Evolutionary conservation across 2,329 filamentous ascomycete genomes (phyloP).

Genomic region (Pseudogymnoascus sp.): DNA sequence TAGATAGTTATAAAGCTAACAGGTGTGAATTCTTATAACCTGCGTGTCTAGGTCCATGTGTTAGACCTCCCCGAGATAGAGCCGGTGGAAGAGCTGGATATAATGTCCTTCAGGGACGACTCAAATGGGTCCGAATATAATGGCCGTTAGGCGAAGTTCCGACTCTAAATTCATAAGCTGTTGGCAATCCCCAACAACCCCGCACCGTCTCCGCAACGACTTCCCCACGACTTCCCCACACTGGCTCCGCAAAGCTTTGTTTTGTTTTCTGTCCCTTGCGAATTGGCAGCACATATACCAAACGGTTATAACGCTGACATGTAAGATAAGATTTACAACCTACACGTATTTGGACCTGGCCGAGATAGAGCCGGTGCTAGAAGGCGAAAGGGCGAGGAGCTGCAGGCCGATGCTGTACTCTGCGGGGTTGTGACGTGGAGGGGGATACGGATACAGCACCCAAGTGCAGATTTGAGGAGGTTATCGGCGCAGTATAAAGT

Average conservation of each 20-base stretch:
- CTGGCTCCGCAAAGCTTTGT: background rate
- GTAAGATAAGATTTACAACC: background rate
- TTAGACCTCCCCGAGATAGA: background rate
- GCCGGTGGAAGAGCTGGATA: background rate
- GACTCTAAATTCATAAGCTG: background rate
- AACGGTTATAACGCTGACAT: background rate
- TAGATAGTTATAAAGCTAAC: background rate
- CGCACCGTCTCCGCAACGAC: background rate
- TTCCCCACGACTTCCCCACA: no score
- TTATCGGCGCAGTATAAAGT: background rate
- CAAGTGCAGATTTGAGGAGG: background rate
- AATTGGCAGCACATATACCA: background rate
- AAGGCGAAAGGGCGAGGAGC: background rate
- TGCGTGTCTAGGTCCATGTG: background rate
- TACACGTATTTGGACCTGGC: background rate
- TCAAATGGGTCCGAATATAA: no score
- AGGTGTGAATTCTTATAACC: background rate
- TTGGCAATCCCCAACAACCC: background rate
- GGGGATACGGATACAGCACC: background rate
- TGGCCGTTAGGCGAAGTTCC: background rate
- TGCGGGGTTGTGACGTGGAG: background rate
- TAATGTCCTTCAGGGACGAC: no score
- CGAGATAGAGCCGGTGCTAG: background rate
- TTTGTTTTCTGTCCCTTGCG: background rate
- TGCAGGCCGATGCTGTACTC: background rate